These are phyloP conservation scores for Canna indica DNA, from an alignment of 176 grass and related monocot genomes.

Conservation along the genomic window DNA sequence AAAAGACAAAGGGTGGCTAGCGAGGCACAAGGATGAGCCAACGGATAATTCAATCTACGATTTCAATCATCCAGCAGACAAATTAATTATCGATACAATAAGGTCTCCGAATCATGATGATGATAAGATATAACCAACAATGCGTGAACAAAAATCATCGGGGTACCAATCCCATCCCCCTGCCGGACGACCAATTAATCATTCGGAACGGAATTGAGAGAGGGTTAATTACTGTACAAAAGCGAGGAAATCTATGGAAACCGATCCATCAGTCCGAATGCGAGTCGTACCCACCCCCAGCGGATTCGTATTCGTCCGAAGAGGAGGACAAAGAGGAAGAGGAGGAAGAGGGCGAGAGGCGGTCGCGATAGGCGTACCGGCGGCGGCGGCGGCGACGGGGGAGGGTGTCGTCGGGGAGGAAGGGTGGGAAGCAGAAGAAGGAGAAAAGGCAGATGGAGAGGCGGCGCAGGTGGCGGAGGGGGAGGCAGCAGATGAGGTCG, in stretches of 20 bases:
- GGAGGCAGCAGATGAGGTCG: constrained; percentile 55
- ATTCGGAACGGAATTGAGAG: neutral
- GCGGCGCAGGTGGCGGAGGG: constrained; percentile 61
- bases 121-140: neutral
- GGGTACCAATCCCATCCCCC: neutral
- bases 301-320: constrained; percentile 5
- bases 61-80: neutral
- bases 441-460: constrained; percentile 41
- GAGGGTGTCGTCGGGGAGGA: constrained; percentile 11
- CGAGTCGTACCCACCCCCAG: constrained; percentile 26
- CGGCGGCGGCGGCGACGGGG: neutral
- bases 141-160: neutral
- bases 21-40: neutral
- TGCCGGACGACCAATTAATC: neutral
- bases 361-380: constrained; percentile 12
- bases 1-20: neutral
- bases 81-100: neutral
- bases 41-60: neutral
- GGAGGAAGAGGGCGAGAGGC: constrained; percentile 13
- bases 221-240: constrained; percentile 1
- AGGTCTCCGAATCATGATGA: neutral
- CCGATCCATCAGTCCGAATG: constrained; percentile 30
- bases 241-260: neutral
- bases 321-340: constrained; percentile 3
- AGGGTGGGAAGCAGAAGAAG: constrained; percentile 69